A percentile compares a stretch with the other conserved stretches of the same genome.
Evolutionary conservation across 306 rosid species (phyloP).

Genomic region (Coriaria nepalensis): DNA sequence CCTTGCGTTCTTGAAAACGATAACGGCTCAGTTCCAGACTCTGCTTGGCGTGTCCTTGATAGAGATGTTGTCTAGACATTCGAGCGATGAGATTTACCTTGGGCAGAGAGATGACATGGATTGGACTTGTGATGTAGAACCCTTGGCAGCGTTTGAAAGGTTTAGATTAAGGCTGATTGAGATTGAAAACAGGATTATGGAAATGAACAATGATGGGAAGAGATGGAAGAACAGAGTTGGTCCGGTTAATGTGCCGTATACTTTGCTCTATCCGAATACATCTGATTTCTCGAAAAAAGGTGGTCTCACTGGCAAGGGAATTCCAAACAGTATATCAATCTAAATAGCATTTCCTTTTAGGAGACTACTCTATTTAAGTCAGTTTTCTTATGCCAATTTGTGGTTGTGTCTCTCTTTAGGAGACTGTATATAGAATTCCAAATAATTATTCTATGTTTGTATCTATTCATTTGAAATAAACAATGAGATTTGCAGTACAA

Average conservation of each 20-base stretch:
- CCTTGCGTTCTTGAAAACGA: slow-evolving; percentile 61
- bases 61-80: slow-evolving; percentile 70
- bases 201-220: slow-evolving; percentile 35
- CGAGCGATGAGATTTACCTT: slow-evolving; percentile 76
- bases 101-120: slow-evolving; percentile 56
- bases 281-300: slow-evolving; percentile 47
- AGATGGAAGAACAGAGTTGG: slow-evolving; percentile 70
- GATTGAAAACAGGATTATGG: slow-evolving; percentile 46
- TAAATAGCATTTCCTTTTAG: slow-evolving; percentile 4
- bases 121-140: slow-evolving; percentile 56
- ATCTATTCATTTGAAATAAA: no score
- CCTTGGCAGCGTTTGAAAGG: slow-evolving; percentile 45
- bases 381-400: no score
- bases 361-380: no score
- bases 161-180: slow-evolving; percentile 35
- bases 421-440: no score
- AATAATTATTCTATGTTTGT: no score
- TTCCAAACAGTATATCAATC: slow-evolving; percentile 83
- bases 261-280: slow-evolving; percentile 67
- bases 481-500: no score
- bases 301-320: slow-evolving; percentile 87
- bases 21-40: slow-evolving; percentile 83
- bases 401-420: no score
- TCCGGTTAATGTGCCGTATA: slow-evolving; percentile 58
- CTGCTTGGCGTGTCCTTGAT: slow-evolving; percentile 73